Base-by-base conservation (phyloP, 2,329 filamentous ascomycete species). In the Eurotiales sp. region DNA sequence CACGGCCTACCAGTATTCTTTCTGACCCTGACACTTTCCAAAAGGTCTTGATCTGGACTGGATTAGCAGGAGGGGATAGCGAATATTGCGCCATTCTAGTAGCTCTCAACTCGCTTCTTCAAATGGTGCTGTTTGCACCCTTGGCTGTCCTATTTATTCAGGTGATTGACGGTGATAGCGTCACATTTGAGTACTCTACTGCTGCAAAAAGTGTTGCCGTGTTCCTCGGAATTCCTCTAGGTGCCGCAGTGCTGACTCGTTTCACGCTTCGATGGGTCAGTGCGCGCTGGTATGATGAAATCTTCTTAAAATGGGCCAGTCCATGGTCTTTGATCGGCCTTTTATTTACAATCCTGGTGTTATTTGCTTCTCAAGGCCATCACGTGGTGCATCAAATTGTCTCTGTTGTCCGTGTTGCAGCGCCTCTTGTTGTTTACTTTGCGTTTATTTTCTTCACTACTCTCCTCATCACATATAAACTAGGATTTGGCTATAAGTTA, bases 41-140 rank as follows among this genome's bases (percentile, higher is more conserved):
- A 4, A 37, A 78, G 75, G 76, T 84, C 2, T 70, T 88, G 4
- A 86, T 95, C 54, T 95, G 88, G 90, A 93, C 83, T 0, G 82
- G 81, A 4, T 73, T 90, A 0, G 88, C 90, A 0, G 84, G 84
- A 1, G 90, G 90, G 4, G 86, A 95, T 57, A 73, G 69, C 5
- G 86, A 95, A 59, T 95, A 95, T 68, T 95, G 89, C 66, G 90
- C 89, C 12, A 86, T 90, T 46, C 78, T 90, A 1, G 87, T 90
- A 0, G 86, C 86, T 11, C 72, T 89, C 60, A 90, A 90, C 67
- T 89, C 86, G 0, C 70, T 90, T 15, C 74, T 90, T 2, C 86
- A 90, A 58, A 88, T 89, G 72, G 76, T 87, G 1, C 76, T 90
- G 2, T 89, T 85, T 59, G 85, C 86, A 0, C 87, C 86, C 0